Conservation (phyloP, 106 monocot genomes). For the Allium sativum region DNA sequence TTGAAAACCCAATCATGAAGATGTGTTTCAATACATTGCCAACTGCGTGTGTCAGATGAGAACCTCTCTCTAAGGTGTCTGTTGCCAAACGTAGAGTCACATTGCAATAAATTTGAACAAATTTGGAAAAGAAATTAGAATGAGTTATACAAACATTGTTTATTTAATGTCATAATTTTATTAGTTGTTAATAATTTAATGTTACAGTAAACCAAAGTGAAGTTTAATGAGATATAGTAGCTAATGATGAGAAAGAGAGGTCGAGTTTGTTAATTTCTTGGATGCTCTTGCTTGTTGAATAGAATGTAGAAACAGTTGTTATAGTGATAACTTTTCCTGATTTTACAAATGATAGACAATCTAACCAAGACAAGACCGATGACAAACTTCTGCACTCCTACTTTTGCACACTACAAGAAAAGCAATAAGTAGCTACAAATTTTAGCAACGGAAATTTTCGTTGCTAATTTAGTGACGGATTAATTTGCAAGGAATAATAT, state of each 20-base stretch:
- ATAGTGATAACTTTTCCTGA: slow-evolving; percentile 40
- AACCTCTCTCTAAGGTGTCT: slow-evolving; percentile 97
- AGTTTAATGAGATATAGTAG: too few relatives aligned
- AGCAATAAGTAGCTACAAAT: too few relatives aligned
- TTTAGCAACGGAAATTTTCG: too few relatives aligned
- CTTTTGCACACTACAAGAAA: too few relatives aligned
- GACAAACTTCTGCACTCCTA: slow-evolving; percentile 71
- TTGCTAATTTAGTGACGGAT: too few relatives aligned
- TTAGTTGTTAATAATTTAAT: neutral
- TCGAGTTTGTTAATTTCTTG: too few relatives aligned
- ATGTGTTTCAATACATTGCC: slow-evolving; percentile 98
- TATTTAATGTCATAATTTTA: neutral
- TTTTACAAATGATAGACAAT: slow-evolving; percentile 99
- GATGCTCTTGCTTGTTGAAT: too few relatives aligned
- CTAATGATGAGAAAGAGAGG: too few relatives aligned
- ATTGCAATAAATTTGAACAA: neutral
- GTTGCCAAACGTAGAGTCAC: slow-evolving; percentile 61
- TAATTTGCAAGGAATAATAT: too few relatives aligned
- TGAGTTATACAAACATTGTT: neutral
- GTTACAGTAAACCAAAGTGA: too few relatives aligned
- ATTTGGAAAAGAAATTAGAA: neutral
- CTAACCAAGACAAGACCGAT: slow-evolving; percentile 88
- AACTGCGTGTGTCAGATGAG: slow-evolving; percentile 96
- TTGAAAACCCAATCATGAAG: slow-evolving; percentile 99
- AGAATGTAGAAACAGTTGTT: too few relatives aligned